phyloP scores from a whole-genome alignment of 768 basidiomycete genomes.

The Sistotremastrum suecicum region DNA sequence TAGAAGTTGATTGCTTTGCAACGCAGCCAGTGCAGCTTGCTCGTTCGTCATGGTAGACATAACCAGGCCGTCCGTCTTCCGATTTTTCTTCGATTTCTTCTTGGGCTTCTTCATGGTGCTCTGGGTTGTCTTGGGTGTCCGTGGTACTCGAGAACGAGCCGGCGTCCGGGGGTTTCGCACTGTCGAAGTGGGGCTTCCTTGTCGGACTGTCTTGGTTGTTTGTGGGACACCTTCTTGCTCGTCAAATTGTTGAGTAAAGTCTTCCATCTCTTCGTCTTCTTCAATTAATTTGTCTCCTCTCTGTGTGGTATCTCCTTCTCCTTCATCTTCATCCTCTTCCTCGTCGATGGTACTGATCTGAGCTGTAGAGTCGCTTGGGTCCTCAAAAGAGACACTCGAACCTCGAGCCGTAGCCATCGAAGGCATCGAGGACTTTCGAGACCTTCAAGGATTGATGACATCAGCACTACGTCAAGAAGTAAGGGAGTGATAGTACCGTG shows the following conservation, averaged over 20 bases:
- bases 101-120: conserved; percentile 28
- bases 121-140: conserved; percentile 8
- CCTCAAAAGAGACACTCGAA: no score
- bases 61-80: conserved; percentile 54
- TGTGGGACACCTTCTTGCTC: conserved; percentile 16
- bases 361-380: no score
- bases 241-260: conserved; percentile 26
- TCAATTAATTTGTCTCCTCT: conserved; percentile 8
- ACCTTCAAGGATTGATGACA: not conserved
- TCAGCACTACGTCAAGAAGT: not conserved
- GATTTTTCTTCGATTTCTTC: conserved; percentile 34
- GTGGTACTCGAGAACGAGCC: no score
- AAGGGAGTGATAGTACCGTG: not conserved
- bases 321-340: conserved; percentile 21
- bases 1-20: conserved; percentile 51
- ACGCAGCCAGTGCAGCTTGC: conserved; percentile 53
- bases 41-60: conserved; percentile 56
- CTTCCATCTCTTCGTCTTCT: conserved; percentile 19
- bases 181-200: conserved; percentile 7
- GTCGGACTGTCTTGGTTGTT: conserved; percentile 10
- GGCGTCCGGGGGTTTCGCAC: no score
- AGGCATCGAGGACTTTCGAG: not conserved
- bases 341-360: conserved; percentile 8
- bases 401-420: no score
- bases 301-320: conserved; percentile 11